Evolutionary conservation across 495 filamentous ascomycete genomes (phyloP), one percentile per base, ranked within the genome.

Genomic region (Coniosporium apollinis): DNA sequence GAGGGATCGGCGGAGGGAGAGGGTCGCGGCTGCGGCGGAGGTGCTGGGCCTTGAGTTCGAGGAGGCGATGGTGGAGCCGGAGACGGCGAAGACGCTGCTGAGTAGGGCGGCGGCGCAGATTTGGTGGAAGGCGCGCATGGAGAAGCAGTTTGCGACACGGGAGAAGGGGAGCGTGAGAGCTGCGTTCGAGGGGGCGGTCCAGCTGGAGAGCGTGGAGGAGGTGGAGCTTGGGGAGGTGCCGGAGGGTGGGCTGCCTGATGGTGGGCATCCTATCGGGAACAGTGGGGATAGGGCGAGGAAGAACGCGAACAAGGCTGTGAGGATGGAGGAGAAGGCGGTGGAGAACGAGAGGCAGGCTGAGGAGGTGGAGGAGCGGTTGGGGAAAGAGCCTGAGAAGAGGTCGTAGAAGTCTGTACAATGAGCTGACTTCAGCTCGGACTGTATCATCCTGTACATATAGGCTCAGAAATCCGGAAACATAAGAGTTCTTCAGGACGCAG

Each of bases 291-390:
- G 42, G 29, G 47, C 45, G 28, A 44, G 36, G 24, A 30, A 26
- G 19, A 52, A 54, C 22, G 48, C 40, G 43, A 24, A 44, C 19
- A 44, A 39, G 26, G 43, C 45, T 11, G 28, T 40, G 38, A 39
- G 36, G 40, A 14, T 34, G 24, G 37, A 42, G 25, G 36, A 42
- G 33, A 43, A 40, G 33, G 30, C 34, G 34, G 21, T 22, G 36
- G 35, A 39, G 33, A 47, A 47, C 26, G 11, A 28, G 18, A 22
- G 10, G 34, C 22, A 41, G 19, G 20, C 28, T 15, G 33, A 28
- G 29, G 2, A 28, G 36, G 28, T 41, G 15, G 38, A 35, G 15
- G 34, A 38, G 28, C 11, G 22, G 26, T n/a, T n/a, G n/a, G n/a
- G n/a, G n/a, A n/a, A n/a, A n/a, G n/a, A n/a, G n/a, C n/a, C n/a